Base-by-base conservation (phyloP, 2,329 filamentous ascomycete genomes). In the Didymella segeticola region DNA sequence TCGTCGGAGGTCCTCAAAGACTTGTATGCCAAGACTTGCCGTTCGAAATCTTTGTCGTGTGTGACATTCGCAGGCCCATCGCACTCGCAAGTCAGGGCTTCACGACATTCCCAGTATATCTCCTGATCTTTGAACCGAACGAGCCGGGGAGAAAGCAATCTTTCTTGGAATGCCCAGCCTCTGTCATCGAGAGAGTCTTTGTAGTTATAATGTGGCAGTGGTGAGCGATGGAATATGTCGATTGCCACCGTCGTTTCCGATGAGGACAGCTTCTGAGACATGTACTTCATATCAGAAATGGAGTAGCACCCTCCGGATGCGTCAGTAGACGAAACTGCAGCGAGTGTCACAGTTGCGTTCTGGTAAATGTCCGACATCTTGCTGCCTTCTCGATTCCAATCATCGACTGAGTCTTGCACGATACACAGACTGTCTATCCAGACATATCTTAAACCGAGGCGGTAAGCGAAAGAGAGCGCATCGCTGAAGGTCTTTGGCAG, bases 341-440 rank as follows among this genome's bases (percentile, higher is more conserved):
- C 30, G 1, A 53, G 10, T 0, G 55, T 57, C 0, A 57, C 4
- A 8, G 17, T 2, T 10, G 55, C 38, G 6, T 45, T 43, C 20
- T 34, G 3, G 6, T 52, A 52, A 1, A 55, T 58, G 1, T 34
- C 6, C 3, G 51, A 43, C 51, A 58, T 58, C 2, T 15, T 45
- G 20, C 51, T 52, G 17, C 56, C 51, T 43, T 58, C 51, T 2
- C 31, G 42, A 1, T 33, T 31, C 58, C 62, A 63, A 23, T 66
- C 63, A 1, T 49, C 31, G 12, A 22, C 2, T 0, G 34, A 47
- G 23, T 61, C 58, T 30, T 62, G 58, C 1, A 64, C 2, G 11
- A 64, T 58, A 31, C 60, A 64, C 0, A 63, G 34, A 11, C 45
- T 47, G 29, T 64, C 61, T 11, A 64, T 61, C 61, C 61, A 63